Evolutionary conservation across 495 filamentous ascomycete genomes (phyloP).

Genomic region (Penicillium waksmanii): DNA sequence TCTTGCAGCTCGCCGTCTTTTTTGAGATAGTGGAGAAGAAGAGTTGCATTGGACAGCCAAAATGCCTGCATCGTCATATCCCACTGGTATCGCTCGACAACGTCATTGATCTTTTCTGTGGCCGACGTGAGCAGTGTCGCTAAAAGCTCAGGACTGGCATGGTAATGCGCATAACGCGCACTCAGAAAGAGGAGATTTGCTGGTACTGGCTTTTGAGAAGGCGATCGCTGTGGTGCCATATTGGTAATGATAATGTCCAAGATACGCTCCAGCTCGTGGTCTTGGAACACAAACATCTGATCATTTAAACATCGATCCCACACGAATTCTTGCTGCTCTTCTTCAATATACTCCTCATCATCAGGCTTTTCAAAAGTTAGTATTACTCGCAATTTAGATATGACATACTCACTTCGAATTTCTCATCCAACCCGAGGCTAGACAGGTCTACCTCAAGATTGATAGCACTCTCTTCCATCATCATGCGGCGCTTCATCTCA

Average conservation of each 20-base stretch:
- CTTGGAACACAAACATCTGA: conserved; percentile 99
- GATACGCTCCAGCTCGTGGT: conserved; percentile 84
- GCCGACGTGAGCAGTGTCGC: conserved; percentile 78
- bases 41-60: conserved; percentile 97
- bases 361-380: conserved; percentile 55
- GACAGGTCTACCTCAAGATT: conserved; percentile 97
- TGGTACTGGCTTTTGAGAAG: conserved; percentile 94
- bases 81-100: conserved; percentile 94
- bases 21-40: conserved; percentile 94
- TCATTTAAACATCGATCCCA: conserved; percentile 95
- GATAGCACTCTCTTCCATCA: conserved; percentile 99
- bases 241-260: conserved; percentile 96
- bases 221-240: conserved; percentile 95
- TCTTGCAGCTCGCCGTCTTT: conserved; percentile 84
- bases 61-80: conserved; percentile 99
- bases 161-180: conserved; percentile 95
- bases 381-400: background rate
- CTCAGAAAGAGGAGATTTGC: conserved; percentile 96
- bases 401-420: conserved; percentile 73
- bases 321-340: conserved; percentile 93
- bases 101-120: conserved; percentile 94
- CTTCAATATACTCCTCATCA: conserved; percentile 75
- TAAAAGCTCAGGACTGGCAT: conserved; percentile 84
- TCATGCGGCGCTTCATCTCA: conserved; percentile 94
- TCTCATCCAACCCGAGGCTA: conserved; percentile 93